Evolutionary conservation across 2,329 filamentous ascomycete species (phyloP), one percentile per base, ranked within the genome.

Genomic region (Stachybotrys chlorohalonatus): DNA sequence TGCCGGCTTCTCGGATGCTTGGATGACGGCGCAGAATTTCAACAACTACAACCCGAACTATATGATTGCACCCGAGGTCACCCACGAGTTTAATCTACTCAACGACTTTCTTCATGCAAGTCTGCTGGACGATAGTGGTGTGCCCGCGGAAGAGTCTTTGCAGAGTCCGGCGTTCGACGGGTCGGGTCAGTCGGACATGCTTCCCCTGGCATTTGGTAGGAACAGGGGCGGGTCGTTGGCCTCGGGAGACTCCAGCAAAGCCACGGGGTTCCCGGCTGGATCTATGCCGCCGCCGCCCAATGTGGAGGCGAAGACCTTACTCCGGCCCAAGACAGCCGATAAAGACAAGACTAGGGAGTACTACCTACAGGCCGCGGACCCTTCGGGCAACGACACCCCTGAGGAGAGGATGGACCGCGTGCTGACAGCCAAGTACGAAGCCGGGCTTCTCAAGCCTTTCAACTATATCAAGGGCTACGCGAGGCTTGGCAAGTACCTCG

Each of bases 391-490:
- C 62, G 81, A 90, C 62, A 88, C 87, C 24, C 91, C 94, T 11
- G 92, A 96, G 70, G 90, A 96, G 69, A 87, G 94, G 57, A 96
- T 99, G 89, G 88, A 93, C 65, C 90, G 94, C 62, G 83, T 99
- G 7, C 82, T 99, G 55, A 89, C 88, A 68, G 94, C 94, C 59
- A 99, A 99, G 71, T 95, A 96, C 71, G 92, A 97, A 62, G 94
- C 94, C 1, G 94, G 94, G 1, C 79, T 99, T 65, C 77, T 99
- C 56, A 94, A 92, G 66, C 94, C 94, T 1, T 99, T 99, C 79
- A 97, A 97, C 74, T 99, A 99, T 70, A 90, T 97, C 63, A 95
- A 95, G 66, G 94, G 94, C 11, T 99, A 99, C 70, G 87, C 90
- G 11, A 83, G 91, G 36, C 76, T 99, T 51, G 90, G 91, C 59